Evolutionary conservation across 768 basidiomycete genomes (phyloP).

Genomic region (Russula virescens): DNA sequence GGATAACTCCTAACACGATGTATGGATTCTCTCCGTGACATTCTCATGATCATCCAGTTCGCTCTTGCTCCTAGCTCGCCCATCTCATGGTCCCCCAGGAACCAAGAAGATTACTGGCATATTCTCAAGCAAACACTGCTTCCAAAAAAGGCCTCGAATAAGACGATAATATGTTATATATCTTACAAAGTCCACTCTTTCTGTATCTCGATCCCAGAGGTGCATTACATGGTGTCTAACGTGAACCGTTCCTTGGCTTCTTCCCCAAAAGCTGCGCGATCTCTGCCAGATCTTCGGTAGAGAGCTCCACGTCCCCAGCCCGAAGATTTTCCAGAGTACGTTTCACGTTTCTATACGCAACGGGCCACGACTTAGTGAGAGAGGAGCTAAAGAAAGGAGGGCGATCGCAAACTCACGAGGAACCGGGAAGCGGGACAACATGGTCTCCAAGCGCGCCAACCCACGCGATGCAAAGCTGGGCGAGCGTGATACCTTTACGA

Average conservation of each 20-base stretch:
- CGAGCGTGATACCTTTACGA: slow-evolving; percentile 39
- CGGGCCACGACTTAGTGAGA: neutral
- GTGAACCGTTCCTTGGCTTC: neutral
- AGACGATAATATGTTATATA: no score
- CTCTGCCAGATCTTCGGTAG: slow-evolving; percentile 33
- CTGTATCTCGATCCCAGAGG: no score
- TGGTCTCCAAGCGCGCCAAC: slow-evolving; percentile 33
- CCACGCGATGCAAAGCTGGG: slow-evolving; percentile 38
- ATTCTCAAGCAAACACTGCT: no score
- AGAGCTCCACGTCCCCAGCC: slow-evolving; percentile 35
- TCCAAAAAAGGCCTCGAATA: no score
- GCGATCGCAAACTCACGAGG: slow-evolving; percentile 30
- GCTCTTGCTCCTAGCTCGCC: no score
- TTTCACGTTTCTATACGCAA: slow-evolving; percentile 31
- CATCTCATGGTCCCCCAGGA: no score
- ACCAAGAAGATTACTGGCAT: no score
- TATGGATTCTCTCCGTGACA: no score
- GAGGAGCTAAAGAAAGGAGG: neutral
- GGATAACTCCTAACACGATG: no score
- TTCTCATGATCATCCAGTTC: no score
- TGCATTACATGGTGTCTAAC: no score
- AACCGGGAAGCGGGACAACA: slow-evolving; percentile 46
- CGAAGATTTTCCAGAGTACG: slow-evolving; percentile 41
- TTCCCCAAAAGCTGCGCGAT: slow-evolving; percentile 37
- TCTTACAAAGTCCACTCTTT: no score